phyloP scores from a whole-genome alignment of 768 basidiomycete species.

The Tulasnella sp. region DNA sequence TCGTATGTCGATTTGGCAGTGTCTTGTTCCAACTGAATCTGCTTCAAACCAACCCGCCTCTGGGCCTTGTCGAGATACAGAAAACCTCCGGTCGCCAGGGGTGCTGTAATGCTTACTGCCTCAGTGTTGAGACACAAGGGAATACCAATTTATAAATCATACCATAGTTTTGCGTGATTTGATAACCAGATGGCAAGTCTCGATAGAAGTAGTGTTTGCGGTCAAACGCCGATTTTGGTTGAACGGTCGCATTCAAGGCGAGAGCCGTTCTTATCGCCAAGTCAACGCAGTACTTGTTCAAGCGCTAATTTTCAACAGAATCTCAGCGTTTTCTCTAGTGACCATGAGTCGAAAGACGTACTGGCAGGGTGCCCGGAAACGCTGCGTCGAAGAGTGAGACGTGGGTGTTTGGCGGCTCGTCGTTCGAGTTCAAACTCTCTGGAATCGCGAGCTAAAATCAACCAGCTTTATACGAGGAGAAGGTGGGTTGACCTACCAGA shows the following conservation, averaged over 20 bases:
- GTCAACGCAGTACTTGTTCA: slow-evolving; percentile 68
- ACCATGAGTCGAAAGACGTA: slow-evolving; percentile 40
- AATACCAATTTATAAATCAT: slow-evolving; percentile 25
- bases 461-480: slow-evolving; percentile 11
- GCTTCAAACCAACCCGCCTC: slow-evolving; percentile 71
- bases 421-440: slow-evolving; percentile 44
- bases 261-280: slow-evolving; percentile 77
- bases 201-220: slow-evolving; percentile 98
- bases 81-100: slow-evolving; percentile 66
- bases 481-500: slow-evolving; percentile 48
- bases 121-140: not conserved
- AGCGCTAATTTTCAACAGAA: slow-evolving; percentile 38
- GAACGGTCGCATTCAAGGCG: slow-evolving; percentile 65
- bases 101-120: slow-evolving; percentile 49
- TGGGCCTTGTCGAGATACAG: slow-evolving; percentile 46
- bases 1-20: slow-evolving; percentile 76
- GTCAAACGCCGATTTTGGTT: slow-evolving; percentile 76
- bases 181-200: slow-evolving; percentile 90
- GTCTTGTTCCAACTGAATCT: slow-evolving; percentile 96
- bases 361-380: slow-evolving; percentile 89
- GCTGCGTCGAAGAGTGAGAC: slow-evolving; percentile 82
- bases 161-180: slow-evolving; percentile 97
- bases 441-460: not conserved
- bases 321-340: not conserved
- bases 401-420: slow-evolving; percentile 63